phyloP scores from a whole-genome alignment of 2,329 filamentous ascomycete species.

The Ceratocystis cacaofunesta region DNA sequence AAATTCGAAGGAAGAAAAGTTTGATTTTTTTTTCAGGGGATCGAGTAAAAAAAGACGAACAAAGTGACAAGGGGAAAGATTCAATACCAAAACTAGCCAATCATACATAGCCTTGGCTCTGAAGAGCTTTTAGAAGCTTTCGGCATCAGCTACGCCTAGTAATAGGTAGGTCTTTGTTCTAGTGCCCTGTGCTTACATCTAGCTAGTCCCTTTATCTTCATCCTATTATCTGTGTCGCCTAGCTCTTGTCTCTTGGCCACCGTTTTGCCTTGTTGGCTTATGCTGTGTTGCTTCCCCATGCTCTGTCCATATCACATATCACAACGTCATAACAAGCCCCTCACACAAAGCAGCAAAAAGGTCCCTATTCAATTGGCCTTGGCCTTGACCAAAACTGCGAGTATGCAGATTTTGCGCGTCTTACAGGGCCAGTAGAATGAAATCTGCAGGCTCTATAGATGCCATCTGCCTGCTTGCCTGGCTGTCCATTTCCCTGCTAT shows the following conservation, averaged over 20 bases:
- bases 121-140: neutral
- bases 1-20: neutral
- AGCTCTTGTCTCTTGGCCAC: neutral
- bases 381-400: too few species aligned
- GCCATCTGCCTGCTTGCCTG: neutral
- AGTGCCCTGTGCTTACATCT: neutral
- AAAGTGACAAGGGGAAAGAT: neutral
- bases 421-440: neutral
- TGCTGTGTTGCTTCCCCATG: neutral
- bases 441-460: constrained; percentile 1
- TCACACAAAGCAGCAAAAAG: neutral
- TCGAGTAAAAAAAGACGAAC: neutral
- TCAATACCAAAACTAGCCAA: neutral
- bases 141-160: too few species aligned
- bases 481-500: neutral
- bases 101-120: neutral
- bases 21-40: neutral
- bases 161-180: neutral
- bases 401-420: neutral
- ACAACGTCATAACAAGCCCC: neutral
- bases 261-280: neutral
- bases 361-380: neutral
- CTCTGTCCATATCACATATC: neutral
- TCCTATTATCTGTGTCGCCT: neutral
- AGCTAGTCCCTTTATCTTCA: neutral